Conservation (phyloP, 352 stramenopile genomes). For the Phytopythium mirpurense region DNA sequence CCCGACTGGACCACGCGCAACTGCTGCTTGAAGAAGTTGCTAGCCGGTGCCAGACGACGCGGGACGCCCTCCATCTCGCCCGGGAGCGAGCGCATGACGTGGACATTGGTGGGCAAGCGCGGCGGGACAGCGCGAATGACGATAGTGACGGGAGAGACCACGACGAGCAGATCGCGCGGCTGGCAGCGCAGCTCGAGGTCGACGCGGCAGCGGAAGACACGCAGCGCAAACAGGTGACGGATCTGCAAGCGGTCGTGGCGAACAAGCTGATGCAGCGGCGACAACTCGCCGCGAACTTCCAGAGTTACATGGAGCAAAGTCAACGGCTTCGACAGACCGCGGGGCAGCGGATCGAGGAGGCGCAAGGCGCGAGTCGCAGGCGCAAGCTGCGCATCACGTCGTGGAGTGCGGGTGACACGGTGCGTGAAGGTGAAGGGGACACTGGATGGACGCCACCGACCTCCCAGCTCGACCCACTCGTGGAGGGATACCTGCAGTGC, state of each 20-base stretch:
- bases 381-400: conserved; percentile 55
- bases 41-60: conserved; percentile 19
- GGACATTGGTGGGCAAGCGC: conserved; percentile 3
- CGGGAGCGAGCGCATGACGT: conserved; percentile 32
- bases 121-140: neutral
- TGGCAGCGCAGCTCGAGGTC: conserved; percentile 59
- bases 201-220: conserved; percentile 42
- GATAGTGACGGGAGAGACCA: conserved; percentile 12
- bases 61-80: conserved; percentile 20
- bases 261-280: conserved; percentile 18
- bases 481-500: conserved; percentile 64
- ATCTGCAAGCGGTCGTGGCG: conserved; percentile 18
- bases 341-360: conserved; percentile 41
- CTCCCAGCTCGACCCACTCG: conserved; percentile 64
- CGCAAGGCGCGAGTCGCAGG: conserved; percentile 26
- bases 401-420: conserved; percentile 29
- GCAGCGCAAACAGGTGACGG: conserved; percentile 22
- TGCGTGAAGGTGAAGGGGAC: conserved; percentile 7
- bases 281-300: conserved; percentile 21
- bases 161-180: conserved; percentile 25
- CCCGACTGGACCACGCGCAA: conserved; percentile 20
- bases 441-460: conserved; percentile 8
- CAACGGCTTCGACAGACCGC: conserved; percentile 38
- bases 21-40: conserved; percentile 23
- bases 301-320: conserved; percentile 27